Evolutionary conservation across 2,329 filamentous ascomycete species (phyloP).

Genomic region (Waltergamsia citrina): DNA sequence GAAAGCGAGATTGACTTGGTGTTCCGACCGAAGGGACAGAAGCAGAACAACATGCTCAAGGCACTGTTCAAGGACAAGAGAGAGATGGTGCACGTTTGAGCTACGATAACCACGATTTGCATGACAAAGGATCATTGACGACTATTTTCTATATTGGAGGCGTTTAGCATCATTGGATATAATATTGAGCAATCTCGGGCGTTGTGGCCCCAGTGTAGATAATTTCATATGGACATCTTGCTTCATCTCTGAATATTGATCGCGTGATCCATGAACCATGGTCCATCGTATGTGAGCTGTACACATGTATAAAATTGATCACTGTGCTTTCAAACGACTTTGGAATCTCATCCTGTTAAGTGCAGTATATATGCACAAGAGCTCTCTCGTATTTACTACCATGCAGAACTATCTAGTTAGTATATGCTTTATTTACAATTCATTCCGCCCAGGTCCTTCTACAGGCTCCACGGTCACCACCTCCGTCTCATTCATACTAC

Average conservation of each 20-base stretch:
- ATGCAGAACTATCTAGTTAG: background rate
- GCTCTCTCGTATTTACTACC: too few relatives aligned
- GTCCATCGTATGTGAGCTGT: too few relatives aligned
- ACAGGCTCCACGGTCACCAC: constrained; percentile 30
- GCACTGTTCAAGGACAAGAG: constrained; percentile 48
- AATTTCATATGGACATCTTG: too few relatives aligned
- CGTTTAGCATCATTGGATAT: too few relatives aligned
- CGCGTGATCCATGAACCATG: too few relatives aligned
- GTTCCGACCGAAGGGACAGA: constrained; percentile 36
- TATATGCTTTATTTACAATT: constrained; percentile 2
- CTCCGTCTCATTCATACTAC: constrained; percentile 31
- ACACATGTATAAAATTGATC: too few relatives aligned
- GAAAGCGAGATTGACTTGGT: constrained; percentile 28
- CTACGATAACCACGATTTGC: too few relatives aligned
- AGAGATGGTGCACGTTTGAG: constrained; percentile 19
- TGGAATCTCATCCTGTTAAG: background rate
- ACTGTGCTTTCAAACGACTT: too few relatives aligned
- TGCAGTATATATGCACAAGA: too few relatives aligned
- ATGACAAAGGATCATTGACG: background rate
- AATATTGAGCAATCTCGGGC: background rate
- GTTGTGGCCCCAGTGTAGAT: too few relatives aligned
- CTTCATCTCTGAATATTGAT: too few relatives aligned
- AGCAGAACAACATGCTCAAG: constrained; percentile 46
- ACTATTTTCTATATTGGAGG: too few relatives aligned
- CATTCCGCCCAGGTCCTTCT: background rate